A percentile compares a stretch with the other conserved stretches of the same genome.
phyloP scores from a whole-genome alignment of 106 monocot species.

The Acanthochlamys bracteata region DNA sequence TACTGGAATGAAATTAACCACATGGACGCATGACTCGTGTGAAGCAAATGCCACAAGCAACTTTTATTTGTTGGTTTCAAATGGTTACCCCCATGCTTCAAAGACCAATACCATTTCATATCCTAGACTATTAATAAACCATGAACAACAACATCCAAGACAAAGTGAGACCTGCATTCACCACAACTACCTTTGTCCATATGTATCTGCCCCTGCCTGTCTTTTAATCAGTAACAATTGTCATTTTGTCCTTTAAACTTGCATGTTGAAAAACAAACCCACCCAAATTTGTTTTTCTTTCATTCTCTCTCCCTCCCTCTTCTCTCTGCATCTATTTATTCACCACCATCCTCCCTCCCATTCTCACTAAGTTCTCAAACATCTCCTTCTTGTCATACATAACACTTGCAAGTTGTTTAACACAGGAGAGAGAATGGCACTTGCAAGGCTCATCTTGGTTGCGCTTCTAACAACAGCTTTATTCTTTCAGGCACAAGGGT shows the following conservation, averaged over 20 bases:
- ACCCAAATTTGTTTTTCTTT: neutral
- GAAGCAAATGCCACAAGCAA: too few relatives aligned
- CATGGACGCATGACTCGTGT: too few relatives aligned
- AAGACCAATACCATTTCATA: too few relatives aligned
- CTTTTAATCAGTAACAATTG: neutral
- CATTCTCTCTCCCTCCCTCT: neutral
- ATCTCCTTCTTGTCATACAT: neutral
- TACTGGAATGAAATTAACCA: too few relatives aligned
- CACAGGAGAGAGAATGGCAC: neutral
- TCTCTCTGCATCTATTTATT: neutral
- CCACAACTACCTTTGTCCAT: neutral
- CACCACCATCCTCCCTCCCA: neutral
- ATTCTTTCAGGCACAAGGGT: neutral
- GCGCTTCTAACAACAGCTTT: neutral
- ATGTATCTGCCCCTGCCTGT: neutral
- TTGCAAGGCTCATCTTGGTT: neutral
- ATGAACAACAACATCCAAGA: too few relatives aligned
- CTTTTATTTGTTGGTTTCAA: too few relatives aligned
- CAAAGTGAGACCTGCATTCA: neutral
- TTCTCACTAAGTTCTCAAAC: neutral
- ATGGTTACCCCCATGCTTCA: too few relatives aligned
- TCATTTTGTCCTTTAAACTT: neutral
- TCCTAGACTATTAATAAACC: too few relatives aligned
- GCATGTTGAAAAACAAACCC: neutral
- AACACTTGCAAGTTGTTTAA: neutral